These are phyloP conservation scores for Aspergillus campestris DNA, from an alignment of 495 filamentous ascomycete genomes.

Conservation along the genomic window DNA sequence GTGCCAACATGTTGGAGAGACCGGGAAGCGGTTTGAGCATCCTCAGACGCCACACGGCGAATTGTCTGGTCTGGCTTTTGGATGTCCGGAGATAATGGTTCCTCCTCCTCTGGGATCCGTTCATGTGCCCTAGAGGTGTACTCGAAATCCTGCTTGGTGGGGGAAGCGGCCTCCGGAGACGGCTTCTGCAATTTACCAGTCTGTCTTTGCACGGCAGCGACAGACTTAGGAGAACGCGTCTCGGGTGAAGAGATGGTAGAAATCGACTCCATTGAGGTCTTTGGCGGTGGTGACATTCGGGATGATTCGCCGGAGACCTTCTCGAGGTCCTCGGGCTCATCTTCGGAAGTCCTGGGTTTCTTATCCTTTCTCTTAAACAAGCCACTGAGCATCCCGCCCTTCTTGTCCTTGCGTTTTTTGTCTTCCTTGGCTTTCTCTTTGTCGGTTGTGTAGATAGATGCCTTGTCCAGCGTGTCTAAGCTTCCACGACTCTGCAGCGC, in stretches of 20 bases:
- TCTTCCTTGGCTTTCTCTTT: constrained; percentile 60
- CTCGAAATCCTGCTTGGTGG: constrained; percentile 23
- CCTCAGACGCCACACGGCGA: constrained; percentile 32
- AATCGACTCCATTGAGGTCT: constrained; percentile 42
- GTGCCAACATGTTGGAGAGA: constrained; percentile 15
- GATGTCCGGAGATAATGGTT: constrained; percentile 5
- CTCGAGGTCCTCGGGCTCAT: constrained; percentile 54
- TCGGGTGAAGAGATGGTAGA: constrained; percentile 25
- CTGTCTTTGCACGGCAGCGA: constrained; percentile 40
- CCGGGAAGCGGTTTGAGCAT: constrained; percentile 16
- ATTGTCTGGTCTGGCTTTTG: constrained; percentile 24
- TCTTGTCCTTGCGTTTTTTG: constrained; percentile 87
- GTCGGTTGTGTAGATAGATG: constrained; percentile 17
- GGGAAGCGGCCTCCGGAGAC: constrained; percentile 44
- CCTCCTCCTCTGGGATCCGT: constrained; percentile 6
- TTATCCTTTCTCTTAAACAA: constrained; percentile 95
- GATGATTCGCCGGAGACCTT: constrained; percentile 51
- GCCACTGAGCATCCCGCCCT: constrained; percentile 81
- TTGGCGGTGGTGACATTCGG: constrained; percentile 43
- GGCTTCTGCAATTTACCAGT: constrained; percentile 72
- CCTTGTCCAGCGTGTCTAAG: constrained; percentile 47
- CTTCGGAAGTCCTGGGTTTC: constrained; percentile 60
- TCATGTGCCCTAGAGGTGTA: constrained; percentile 7
- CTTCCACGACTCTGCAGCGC: constrained; percentile 27
- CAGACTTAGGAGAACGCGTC: constrained; percentile 25